These are phyloP conservation scores for Elsinoe perseae DNA, from an alignment of 2,329 filamentous ascomycete species.

Conservation along the genomic window DNA sequence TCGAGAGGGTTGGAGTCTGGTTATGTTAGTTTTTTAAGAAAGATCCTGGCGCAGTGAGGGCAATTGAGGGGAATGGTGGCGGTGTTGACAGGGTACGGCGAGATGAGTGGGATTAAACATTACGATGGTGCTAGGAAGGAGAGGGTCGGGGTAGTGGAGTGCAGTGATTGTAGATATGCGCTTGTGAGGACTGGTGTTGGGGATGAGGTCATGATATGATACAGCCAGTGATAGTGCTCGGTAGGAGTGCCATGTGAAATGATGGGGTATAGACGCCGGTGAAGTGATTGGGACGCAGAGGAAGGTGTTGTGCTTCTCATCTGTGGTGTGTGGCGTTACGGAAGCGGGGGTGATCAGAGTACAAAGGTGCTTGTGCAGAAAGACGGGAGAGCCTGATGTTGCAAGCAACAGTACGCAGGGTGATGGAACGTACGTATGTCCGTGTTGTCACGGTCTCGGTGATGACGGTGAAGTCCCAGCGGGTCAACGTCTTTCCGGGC, in stretches of 20 bases:
- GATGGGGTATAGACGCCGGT: no score
- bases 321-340: neutral
- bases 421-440: constrained; percentile 7
- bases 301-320: neutral
- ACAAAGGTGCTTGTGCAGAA: neutral
- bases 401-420: neutral
- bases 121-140: neutral
- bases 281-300: neutral
- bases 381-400: neutral
- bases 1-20: constrained; percentile 15
- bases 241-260: neutral
- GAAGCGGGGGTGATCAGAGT: neutral
- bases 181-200: no score
- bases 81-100: neutral
- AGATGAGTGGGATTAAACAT: neutral
- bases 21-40: neutral
- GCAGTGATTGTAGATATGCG: neutral
- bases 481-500: constrained; percentile 19
- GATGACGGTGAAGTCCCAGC: constrained; percentile 14
- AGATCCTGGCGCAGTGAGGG: neutral
- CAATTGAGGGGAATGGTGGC: neutral
- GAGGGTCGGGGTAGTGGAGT: neutral
- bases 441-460: constrained; percentile 18
- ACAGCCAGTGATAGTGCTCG: no score
- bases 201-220: no score